These are phyloP conservation scores for Zygnema cylindricum DNA, from an alignment of 139 green algal species.

Conservation along the genomic window DNA sequence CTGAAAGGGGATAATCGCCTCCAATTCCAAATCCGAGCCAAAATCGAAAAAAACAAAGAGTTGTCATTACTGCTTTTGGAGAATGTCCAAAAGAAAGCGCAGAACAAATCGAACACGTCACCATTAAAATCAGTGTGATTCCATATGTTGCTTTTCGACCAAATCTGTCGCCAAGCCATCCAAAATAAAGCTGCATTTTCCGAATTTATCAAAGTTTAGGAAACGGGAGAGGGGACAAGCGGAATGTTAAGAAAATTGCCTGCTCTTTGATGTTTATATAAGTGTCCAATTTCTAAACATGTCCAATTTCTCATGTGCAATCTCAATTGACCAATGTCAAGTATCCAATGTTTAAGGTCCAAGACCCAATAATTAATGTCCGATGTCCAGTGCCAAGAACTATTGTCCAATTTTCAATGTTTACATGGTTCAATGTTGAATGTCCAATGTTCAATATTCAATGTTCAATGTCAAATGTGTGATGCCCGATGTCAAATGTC, in stretches of 20 bases:
- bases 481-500: too few relatives aligned
- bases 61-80: constrained; percentile 38
- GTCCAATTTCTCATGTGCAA: too few relatives aligned
- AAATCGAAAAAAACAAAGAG: constrained; percentile 62
- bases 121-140: constrained; percentile 65
- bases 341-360: too few relatives aligned
- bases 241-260: not conserved
- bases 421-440: too few relatives aligned
- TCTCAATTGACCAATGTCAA: too few relatives aligned
- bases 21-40: constrained; percentile 64
- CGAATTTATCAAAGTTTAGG: not conserved
- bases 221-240: not conserved
- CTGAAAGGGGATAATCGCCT: constrained; percentile 65
- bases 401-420: too few relatives aligned
- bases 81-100: constrained; percentile 41
- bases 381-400: too few relatives aligned
- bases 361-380: too few relatives aligned
- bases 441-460: too few relatives aligned
- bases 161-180: constrained; percentile 57
- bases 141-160: constrained; percentile 63
- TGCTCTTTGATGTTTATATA: too few relatives aligned
- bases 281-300: too few relatives aligned
- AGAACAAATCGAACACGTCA: constrained; percentile 29
- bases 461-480: too few relatives aligned
- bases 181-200: constrained; percentile 62